A percentile compares a stretch with the other conserved stretches of the same genome.
These are phyloP conservation scores for Calonectria pteridis DNA, from an alignment of 2,329 filamentous ascomycete genomes.

Conservation along the genomic window DNA sequence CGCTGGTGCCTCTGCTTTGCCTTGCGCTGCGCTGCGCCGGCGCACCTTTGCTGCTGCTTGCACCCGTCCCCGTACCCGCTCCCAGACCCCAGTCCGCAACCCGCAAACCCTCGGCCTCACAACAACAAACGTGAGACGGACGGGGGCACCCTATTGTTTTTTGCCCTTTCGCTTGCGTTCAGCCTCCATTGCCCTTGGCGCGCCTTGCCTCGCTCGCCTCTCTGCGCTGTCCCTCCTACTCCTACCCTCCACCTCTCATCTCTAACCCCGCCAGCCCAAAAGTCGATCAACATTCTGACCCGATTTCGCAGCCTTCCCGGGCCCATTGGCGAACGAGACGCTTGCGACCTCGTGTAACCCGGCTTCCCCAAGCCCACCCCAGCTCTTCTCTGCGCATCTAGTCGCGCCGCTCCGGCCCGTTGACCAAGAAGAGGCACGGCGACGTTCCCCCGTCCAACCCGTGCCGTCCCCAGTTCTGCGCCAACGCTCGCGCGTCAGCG, in stretches of 20 bases:
- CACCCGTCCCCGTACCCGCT: slow-evolving; percentile 21
- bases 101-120: slow-evolving; percentile 26
- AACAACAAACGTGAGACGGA: slow-evolving; percentile 30
- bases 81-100: slow-evolving; percentile 22
- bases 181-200: slow-evolving; percentile 19
- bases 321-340: slow-evolving; percentile 46
- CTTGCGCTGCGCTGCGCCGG: slow-evolving; percentile 10
- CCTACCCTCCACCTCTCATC: slow-evolving; percentile 14
- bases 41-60: slow-evolving; percentile 8
- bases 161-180: slow-evolving; percentile 20
- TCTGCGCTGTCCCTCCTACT: not conserved
- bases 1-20: not conserved
- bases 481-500: slow-evolving; percentile 41
- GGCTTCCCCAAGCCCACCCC: slow-evolving; percentile 35
- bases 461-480: slow-evolving; percentile 36
- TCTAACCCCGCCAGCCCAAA: slow-evolving; percentile 12
- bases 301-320: slow-evolving; percentile 40
- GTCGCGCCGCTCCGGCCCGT: slow-evolving; percentile 43
- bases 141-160: slow-evolving; percentile 4
- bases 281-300: slow-evolving; percentile 36
- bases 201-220: slow-evolving; percentile 6
- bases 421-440: slow-evolving; percentile 34
- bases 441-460: slow-evolving; percentile 33
- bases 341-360: slow-evolving; percentile 44
- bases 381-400: slow-evolving; percentile 19